Base-by-base conservation (phyloP, 345 rosid genomes). In the Arabidopsis suecica region DNA sequence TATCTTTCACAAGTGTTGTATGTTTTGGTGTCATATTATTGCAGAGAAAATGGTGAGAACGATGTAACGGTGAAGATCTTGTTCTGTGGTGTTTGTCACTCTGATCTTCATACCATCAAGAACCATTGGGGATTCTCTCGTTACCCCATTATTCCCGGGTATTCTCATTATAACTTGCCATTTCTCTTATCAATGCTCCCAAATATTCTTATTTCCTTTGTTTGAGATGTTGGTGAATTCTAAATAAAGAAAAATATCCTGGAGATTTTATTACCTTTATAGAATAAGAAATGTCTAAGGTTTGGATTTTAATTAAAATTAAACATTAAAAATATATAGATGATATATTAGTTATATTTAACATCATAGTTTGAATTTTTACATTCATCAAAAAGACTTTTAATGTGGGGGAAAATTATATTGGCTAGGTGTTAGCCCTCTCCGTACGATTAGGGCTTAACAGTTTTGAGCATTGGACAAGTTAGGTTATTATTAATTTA, bases 121-220 rank as follows among this genome's bases (percentile, higher is more conserved):
- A 85, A 93, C 62, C 87, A 88, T 10, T 90, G 96, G 98, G 96
- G 96, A n/a, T 78, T 85, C 67, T 78, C 98, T 73, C 86, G 70
- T 78, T 93, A 88, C 69, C 96, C 96, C 9, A 81, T 90, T 32
- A 87, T 93, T 40, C 98, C 98, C 2, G 95, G 96, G 94, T 92
- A 13, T 51, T 23, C 22, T 5, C 14, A 9, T 13, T 42, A 9
- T n/a, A n/a, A n/a, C 6, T 16, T 50, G 13, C 1, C 25, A 16
- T 50, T 32, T 49, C 13, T 18, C 13, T 10, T 69, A 4, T 54
- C 34, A 42, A 45, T 71, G 25, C 33, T 45, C 41, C 42, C 4
- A 12, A 42, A 20, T 34, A 7, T 60, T 72, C 10, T 38, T 30
- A 7, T 72, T 16, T 32, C 53, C 61, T 50, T 50, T 61, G 1